Evolutionary conservation across 1,139 yeast genomes (phyloP).

Genomic region (Taphrina flavorubra): DNA sequence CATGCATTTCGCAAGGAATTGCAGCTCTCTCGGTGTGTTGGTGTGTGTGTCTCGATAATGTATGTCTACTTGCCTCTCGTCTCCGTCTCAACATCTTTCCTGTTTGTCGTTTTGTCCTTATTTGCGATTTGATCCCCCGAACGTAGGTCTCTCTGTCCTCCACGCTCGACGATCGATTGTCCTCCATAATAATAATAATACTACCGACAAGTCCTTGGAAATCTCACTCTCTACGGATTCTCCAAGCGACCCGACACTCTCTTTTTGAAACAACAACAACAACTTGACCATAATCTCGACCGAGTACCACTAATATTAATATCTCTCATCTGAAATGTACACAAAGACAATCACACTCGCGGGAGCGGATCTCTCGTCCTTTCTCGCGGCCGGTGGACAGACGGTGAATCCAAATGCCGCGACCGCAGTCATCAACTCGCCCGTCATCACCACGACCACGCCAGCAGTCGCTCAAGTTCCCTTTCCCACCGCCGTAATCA

Average conservation of each 20-base stretch:
- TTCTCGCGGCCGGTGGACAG: constrained; percentile 38
- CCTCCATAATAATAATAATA: neutral
- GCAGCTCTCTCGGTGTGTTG: too few species aligned
- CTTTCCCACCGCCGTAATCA: constrained; percentile 13
- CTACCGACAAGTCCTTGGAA: neutral
- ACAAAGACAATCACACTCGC: constrained; percentile 38
- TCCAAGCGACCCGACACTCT: constrained; percentile 28
- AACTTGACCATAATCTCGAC: too few species aligned
- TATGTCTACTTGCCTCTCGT: neutral
- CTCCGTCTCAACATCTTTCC: neutral
- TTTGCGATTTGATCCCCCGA: too few species aligned
- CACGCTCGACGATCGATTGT: neutral
- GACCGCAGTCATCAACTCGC: neutral
- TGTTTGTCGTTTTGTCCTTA: too few species aligned
- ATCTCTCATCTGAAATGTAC: neutral
- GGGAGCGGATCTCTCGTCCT: constrained; percentile 35
- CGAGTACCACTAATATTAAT: too few species aligned
- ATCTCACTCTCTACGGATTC: constrained; percentile 40
- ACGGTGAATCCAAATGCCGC: constrained; percentile 33
- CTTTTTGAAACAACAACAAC: neutral
- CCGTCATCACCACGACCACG: constrained; percentile 14
- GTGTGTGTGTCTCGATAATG: too few species aligned
- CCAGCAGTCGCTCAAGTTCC: constrained; percentile 21
- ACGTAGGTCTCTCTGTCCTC: neutral
- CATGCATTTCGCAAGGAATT: too few species aligned